Percentiles rank a stretch among this genome's conserved stretches.
Evolutionary conservation across 1,139 yeast genomes (phyloP).

Genomic region (Blastobotrys petasosporus): DNA sequence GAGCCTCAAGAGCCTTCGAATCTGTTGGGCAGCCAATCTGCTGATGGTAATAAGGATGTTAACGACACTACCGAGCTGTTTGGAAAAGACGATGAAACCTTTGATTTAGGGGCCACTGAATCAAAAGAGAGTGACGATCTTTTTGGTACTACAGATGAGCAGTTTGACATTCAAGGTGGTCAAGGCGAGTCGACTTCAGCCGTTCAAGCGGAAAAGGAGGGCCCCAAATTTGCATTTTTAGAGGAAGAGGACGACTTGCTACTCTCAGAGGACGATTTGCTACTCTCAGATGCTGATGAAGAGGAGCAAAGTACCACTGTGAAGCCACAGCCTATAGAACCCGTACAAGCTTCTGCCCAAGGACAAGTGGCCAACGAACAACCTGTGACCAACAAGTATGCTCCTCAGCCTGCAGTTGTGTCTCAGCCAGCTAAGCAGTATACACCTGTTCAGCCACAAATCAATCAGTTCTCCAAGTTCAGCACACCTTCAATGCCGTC

Average conservation of each 20-base stretch:
- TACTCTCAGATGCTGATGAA: constrained; percentile 23
- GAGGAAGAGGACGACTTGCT: constrained; percentile 43
- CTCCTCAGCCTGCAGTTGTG: constrained; percentile 1
- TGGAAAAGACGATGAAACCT: constrained; percentile 1
- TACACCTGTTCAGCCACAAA: constrained; percentile 4
- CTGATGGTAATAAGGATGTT: background rate
- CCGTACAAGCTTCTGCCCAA: background rate
- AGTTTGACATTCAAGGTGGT: constrained; percentile 2
- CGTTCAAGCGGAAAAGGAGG: background rate
- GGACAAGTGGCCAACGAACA: background rate
- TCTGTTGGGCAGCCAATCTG: constrained; percentile 6
- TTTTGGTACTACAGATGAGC: background rate
- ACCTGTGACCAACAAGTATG: constrained; percentile 1
- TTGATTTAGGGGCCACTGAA: background rate
- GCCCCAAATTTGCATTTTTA: constrained; percentile 33
- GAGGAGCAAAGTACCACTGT: background rate
- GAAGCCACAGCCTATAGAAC: background rate
- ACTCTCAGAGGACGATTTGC: constrained; percentile 25
- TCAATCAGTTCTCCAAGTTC: constrained; percentile 7
- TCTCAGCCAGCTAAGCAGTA: background rate
- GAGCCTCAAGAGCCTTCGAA: constrained; percentile 3
- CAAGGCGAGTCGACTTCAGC: background rate
- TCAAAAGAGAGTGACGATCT: background rate
- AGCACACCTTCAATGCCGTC: background rate
- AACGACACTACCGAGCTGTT: constrained; percentile 1